Percentiles rank a stretch among this genome's conserved stretches.
Conservation (phyloP, 805 yeast species). For the Myxozyma melibiosi region DNA sequence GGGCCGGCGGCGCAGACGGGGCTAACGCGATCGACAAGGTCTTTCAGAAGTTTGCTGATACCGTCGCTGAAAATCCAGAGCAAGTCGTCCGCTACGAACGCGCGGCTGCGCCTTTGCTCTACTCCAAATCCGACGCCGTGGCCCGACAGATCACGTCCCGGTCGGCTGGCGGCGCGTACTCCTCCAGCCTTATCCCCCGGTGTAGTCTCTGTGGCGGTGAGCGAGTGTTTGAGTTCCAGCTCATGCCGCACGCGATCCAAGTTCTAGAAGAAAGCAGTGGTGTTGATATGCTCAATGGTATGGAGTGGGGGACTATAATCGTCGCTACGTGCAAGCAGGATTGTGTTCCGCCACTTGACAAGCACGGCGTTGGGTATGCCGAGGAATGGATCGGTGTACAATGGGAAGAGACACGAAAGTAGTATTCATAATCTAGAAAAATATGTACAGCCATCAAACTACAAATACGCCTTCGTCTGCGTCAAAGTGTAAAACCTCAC, state of each 20-base stretch:
- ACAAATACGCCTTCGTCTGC: conserved; percentile 44
- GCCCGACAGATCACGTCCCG: conserved; percentile 47
- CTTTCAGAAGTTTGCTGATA: conserved; percentile 76
- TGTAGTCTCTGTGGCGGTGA: conserved; percentile 54
- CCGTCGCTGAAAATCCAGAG: conserved; percentile 76
- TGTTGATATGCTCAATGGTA: conserved; percentile 63
- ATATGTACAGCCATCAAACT: conserved; percentile 1
- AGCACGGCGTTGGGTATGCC: conserved; percentile 71
- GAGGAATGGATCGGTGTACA: conserved; percentile 84
- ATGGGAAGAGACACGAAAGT: conserved; percentile 59
- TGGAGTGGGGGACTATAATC: conserved; percentile 96
- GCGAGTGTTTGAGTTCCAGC: conserved; percentile 77
- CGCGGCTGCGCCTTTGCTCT: conserved; percentile 76
- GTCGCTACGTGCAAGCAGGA: conserved; percentile 78
- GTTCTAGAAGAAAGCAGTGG: conserved; percentile 64
- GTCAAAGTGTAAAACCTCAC: conserved; percentile 74
- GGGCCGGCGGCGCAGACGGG: background rate
- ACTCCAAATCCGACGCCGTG: conserved; percentile 61
- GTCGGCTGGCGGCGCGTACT: conserved; percentile 7
- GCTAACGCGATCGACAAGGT: conserved; percentile 61
- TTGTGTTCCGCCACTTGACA: conserved; percentile 59
- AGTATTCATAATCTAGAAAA: background rate
- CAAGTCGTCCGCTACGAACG: conserved; percentile 86
- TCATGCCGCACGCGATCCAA: conserved; percentile 91
- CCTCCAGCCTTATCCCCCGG: conserved; percentile 56